Evolutionary conservation across 441 rosid genomes (phyloP), one percentile per base, ranked within the genome.

Genomic region (Jatropha multifida): DNA sequence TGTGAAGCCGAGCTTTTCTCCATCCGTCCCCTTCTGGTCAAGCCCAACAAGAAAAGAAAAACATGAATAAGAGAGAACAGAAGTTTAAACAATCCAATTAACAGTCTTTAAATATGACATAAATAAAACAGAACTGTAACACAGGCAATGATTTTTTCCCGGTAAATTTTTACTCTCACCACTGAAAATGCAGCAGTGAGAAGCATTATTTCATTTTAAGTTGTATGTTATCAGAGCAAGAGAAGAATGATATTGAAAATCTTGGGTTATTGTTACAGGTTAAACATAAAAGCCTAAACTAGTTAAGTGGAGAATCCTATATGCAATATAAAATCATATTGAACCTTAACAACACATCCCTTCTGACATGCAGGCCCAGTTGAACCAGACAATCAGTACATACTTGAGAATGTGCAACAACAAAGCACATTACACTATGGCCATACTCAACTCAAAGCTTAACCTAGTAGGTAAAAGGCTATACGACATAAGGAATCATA

Each of bases 1-100:
- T 76, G 84, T n/a, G 90, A 81, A 77, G 67, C 77, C 65, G 92
- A 79, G 80, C 85, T 88, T 83, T 84, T 89, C 88, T 96, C 97
- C 87, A 85, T 56, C 74, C 60, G 69, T 69, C 97, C 97, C 60
- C 97, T 83, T 78, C 99, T 96, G 93, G 65, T 51, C 37, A 79
- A 70, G 65, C 80, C 32, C 69, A 74, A 42, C 2, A 54, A 26
- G 0, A 69, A 27, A 56, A 68, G 13, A 26, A 14, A 40, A 23
- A 48, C 40, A 62, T 23, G 26, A 82, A 54, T 46, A 32, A 32
- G 9, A 62, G 74, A 54, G 40, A 78, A 26, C 69, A 52, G 58
- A 67, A 44, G 49, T 48, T 77, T 69, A 69, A 11, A 41, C 38
- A 74, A 59, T 52, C 32, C 59, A 80, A 81, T 59, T 41, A 38